Base-by-base conservation (phyloP, 1,284 basidiomycete species). In the Athelia sp. region DNA sequence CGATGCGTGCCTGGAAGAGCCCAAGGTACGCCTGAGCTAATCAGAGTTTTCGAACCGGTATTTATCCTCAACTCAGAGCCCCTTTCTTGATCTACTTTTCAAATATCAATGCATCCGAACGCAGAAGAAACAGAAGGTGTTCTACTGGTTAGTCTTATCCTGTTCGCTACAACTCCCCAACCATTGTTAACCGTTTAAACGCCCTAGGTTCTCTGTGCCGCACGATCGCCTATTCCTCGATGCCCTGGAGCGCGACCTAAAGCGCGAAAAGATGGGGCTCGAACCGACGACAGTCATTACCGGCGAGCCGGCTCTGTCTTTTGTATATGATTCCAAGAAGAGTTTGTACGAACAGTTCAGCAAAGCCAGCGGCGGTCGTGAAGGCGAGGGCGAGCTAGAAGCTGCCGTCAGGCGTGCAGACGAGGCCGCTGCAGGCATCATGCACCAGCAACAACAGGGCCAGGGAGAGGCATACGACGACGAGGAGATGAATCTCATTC, bases 191-290 rank as follows among this genome's bases (percentile, higher is more conserved):
- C 46, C 29, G 32, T n/a, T n/a, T 26, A 38, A 35, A 9, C 32
- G 26, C 26, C 4, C 13, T 60, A 84, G 82, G 82, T 86, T 83
- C 66, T 85, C 82, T 1, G 93, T 96, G 11, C 92, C 92, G 2
- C 93, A 96, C 56, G 93, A 96, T 67, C 86, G 93, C n/a, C 83
- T 96, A 46, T 95, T 96, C 74, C 81, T 96, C 46, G 93, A 96
- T 62, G 93, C 93, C 22, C 79, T 96, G 35, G 93, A 96, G 66
- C 87, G 93, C 46, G 93, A 96, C 64, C 78, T 95, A 50, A 95
- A 95, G 71, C 81, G 93, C 38, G 92, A 95, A 67, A 95, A 93
- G 69, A 86, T 88, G 73, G 87, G 89, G 0, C 74, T 82, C 46
- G 90, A 93, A 61, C 79, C 92, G 0, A 94, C 93, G 2, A 94